Base-by-base conservation (phyloP, 441 rosid genomes). In the Pelargonium fulgidum region DNA sequence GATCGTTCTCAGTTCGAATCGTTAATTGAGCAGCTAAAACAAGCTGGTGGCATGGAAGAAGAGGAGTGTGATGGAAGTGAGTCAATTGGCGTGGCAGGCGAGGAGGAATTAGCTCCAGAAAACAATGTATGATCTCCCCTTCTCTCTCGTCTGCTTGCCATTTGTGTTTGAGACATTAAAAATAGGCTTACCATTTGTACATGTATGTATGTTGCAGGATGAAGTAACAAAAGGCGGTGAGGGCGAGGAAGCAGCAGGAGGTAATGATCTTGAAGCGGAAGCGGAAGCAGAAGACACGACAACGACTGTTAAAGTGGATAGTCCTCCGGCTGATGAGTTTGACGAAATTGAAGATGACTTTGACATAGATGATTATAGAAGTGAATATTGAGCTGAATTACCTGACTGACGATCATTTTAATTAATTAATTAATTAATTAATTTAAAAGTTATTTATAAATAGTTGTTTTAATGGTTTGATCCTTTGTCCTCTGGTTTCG, bases 1-100 rank as follows among this genome's bases (percentile, higher is more conserved):
- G 97, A 86, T 77, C 82, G 79, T 73, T 76, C 81, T 14, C 90
- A 85, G 79, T 90, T 79, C 70, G 79, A 84, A 48, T 80, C 73
- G 79, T 85, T 87, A 70, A 82, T 88, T 22, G 82, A 88, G 80
- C 85, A 83, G 76, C 82, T 91, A 74, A 80, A 80, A 48, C 74
- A 83, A 79, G 83, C 76, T 77, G 85, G 85, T 63, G 80, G 82
- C 8, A 66, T 65, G 61, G 83, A 77, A 41, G 85, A 73, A 13
- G 76, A 17, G 62, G 84, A 81, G 71, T 74, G 66, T 14, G 75
- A 71, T 41, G 72, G 48, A 74, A 85, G 68, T 39, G 75, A 63
- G 36, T 70, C 83, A 7, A 66, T 36, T 19, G 75, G 70, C 41
- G 54, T 42, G 22, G 14, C 71, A 3, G 81, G 67, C 44, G 71